Evolutionary conservation across 495 filamentous ascomycete genomes (phyloP), one percentile per base, ranked within the genome.

Genomic region (Penicillium parvum): DNA sequence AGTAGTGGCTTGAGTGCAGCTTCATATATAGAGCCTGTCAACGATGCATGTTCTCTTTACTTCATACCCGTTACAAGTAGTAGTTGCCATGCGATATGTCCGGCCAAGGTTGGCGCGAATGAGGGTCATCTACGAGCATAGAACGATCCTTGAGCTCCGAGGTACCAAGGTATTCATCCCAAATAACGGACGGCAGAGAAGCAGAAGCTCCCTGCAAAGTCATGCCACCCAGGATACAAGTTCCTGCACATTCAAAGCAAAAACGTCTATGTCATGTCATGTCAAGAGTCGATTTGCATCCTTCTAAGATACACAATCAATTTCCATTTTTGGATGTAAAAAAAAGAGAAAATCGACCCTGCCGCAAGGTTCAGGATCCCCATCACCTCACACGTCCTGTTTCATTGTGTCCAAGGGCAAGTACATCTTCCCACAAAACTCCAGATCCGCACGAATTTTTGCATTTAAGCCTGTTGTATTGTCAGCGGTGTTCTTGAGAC

Each of bases 201-300:
- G n/a, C n/a, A n/a, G n/a, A n/a, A n/a, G n/a, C n/a, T n/a, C n/a
- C n/a, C n/a, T n/a, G n/a, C n/a, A n/a, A n/a, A n/a, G n/a, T n/a
- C n/a, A n/a, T n/a, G n/a, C n/a, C n/a, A n/a, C n/a, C n/a, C n/a
- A n/a, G n/a, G n/a, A n/a, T n/a, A n/a, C n/a, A n/a, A n/a, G n/a
- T n/a, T n/a, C n/a, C n/a, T n/a, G n/a, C n/a, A n/a, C n/a, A n/a
- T n/a, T n/a, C n/a, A n/a, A n/a, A n/a, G n/a, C n/a, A n/a, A n/a
- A n/a, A n/a, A n/a, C n/a, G n/a, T n/a, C n/a, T n/a, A 53, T 37
- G 37, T 56, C 53, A 59, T 63, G 60, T 68, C 64, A 68, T 68
- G 62, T 66, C 64, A 71, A 65, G 57, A 54, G 61, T 63, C 64
- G 61, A 68, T 60, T 60, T 66, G 68, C 68, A 71, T 66, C 65